Evolutionary conservation across 2,329 filamentous ascomycete genomes (phyloP), one percentile per base, ranked within the genome.

Genomic region (Sarocladiaceae sp.): DNA sequence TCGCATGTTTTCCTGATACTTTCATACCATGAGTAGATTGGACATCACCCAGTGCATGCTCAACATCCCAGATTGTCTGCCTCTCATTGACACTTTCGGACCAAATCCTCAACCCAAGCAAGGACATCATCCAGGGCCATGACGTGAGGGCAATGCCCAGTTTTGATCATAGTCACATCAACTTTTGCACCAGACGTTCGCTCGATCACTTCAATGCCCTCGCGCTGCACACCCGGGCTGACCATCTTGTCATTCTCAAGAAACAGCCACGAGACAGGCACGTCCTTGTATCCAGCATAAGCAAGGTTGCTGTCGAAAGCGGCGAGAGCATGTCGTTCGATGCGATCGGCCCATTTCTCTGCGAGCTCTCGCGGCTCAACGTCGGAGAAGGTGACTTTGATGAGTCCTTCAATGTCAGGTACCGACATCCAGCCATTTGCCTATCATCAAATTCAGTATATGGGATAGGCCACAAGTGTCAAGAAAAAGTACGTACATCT

Each of bases 221-320:
- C 10, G 10, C 20, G 37, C 18, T 40, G 15, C 8, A 17, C 10
- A 40, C 8, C 18, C 13, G 37, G 15, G 22, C 4, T 46, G 40
- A 46, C 8, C 20, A 46, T 8, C 29, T 33, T 33, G 53, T 75
- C 71, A 0, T 64, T 54, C 40, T 69, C 65, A 35, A 66, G 68
- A 12, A 74, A 2, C 8, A 75, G 57, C 53, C 69, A 75, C 1
- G 66, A 72, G 2, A 69, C 66, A 0, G 67, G 67, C 2, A 72
- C 59, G 31, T 73, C 63, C 52, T 67, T 69, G 54, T 72, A 75
- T 0, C 69, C 71, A 2, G 65, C 53, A 55, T 74, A 62, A 2
- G 66, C 71, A 36, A 75, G 54, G 3, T 59, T 55, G 18, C 60
- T 61, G 0, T 40, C 51, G 54, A 74, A 74, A 40, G 61, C 64